Evolutionary conservation across 2,329 filamentous ascomycete genomes (phyloP).

Genomic region (Lachnellula hyalina): DNA sequence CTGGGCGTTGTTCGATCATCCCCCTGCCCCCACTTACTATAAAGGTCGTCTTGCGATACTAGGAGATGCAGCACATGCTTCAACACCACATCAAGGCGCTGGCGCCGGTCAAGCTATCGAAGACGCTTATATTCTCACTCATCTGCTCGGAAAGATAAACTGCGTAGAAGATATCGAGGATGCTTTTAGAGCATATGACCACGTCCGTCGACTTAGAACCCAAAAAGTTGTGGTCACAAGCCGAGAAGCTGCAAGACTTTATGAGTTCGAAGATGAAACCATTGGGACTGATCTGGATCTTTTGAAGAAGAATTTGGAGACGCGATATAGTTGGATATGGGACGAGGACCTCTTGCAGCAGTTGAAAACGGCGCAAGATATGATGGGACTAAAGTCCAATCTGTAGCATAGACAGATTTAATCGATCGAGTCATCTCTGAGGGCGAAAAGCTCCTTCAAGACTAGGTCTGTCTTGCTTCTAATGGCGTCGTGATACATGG

Average conservation of each 20-base stretch:
- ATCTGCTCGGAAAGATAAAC: slow-evolving; percentile 40
- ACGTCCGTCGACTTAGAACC: slow-evolving; percentile 36
- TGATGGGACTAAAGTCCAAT: slow-evolving; percentile 24
- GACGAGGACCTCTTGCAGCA: slow-evolving; percentile 31
- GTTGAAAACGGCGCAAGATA: slow-evolving; percentile 34
- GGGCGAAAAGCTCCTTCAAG: slow-evolving; percentile 65
- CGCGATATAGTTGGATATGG: slow-evolving; percentile 35
- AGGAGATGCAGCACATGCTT: slow-evolving; percentile 60
- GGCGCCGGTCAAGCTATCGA: slow-evolving; percentile 55
- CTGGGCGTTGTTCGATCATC: slow-evolving; percentile 45
- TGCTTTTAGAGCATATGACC: slow-evolving; percentile 48
- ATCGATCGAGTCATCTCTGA: slow-evolving; percentile 65
- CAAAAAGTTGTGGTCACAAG: slow-evolving; percentile 29
- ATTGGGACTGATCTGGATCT: slow-evolving; percentile 33
- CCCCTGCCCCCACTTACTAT: slow-evolving; percentile 37
- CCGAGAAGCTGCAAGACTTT: slow-evolving; percentile 30
- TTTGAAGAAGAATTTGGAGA: slow-evolving; percentile 33
- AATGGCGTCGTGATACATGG: slow-evolving; percentile 81
- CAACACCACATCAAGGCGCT: slow-evolving; percentile 54
- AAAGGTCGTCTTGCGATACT: slow-evolving; percentile 43
- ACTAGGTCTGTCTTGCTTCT: slow-evolving; percentile 70
- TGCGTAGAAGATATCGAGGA: slow-evolving; percentile 33
- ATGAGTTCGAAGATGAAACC: slow-evolving; percentile 40
- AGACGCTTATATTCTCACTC: slow-evolving; percentile 41
- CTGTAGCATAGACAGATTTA: slow-evolving; percentile 28